Evolutionary conservation across 495 filamentous ascomycete species (phyloP).

Genomic region (Penicillium goetzii): DNA sequence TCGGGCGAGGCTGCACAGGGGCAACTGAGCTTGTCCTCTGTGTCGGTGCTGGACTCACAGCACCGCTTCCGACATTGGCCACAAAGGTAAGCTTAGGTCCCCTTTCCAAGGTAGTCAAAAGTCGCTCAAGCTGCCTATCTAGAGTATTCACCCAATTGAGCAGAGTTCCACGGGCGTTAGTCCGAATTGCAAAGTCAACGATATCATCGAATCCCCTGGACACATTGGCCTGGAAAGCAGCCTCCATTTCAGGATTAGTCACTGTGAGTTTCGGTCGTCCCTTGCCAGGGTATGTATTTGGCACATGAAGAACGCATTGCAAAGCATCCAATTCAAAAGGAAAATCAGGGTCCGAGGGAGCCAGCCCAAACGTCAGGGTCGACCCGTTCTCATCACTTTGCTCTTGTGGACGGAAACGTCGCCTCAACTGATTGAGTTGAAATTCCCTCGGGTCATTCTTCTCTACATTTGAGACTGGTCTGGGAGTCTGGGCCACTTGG

Average conservation of each 20-base stretch:
- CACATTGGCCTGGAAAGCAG: constrained; percentile 79
- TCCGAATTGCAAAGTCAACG: constrained; percentile 51
- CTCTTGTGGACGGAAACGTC: constrained; percentile 69
- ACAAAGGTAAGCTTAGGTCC: constrained; percentile 80
- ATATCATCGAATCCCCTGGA: constrained; percentile 76
- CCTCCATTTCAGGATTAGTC: constrained; percentile 76
- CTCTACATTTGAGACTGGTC: constrained; percentile 69
- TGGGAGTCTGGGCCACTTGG: constrained; percentile 46
- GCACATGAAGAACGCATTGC: constrained; percentile 74
- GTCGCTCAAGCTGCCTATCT: constrained; percentile 72
- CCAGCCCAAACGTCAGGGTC: constrained; percentile 63
- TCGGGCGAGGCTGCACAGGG: constrained; percentile 15
- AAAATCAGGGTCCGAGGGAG: constrained; percentile 87
- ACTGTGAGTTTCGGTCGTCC: constrained; percentile 63
- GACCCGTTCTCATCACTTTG: constrained; percentile 55
- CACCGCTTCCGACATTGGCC: constrained; percentile 52
- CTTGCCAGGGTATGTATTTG: constrained; percentile 59
- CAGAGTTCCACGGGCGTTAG: constrained; percentile 60
- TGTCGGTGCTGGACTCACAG: constrained; percentile 38
- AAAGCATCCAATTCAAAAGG: constrained; percentile 75
- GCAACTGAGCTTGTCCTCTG: constrained; percentile 48
- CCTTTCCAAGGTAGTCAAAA: constrained; percentile 71
- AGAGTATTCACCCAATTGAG: constrained; percentile 71
- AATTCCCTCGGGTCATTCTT: constrained; percentile 71
- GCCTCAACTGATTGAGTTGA: constrained; percentile 74